Conservation (phyloP, 495 filamentous ascomycete genomes). For the Tetracladium marchalianum region DNA sequence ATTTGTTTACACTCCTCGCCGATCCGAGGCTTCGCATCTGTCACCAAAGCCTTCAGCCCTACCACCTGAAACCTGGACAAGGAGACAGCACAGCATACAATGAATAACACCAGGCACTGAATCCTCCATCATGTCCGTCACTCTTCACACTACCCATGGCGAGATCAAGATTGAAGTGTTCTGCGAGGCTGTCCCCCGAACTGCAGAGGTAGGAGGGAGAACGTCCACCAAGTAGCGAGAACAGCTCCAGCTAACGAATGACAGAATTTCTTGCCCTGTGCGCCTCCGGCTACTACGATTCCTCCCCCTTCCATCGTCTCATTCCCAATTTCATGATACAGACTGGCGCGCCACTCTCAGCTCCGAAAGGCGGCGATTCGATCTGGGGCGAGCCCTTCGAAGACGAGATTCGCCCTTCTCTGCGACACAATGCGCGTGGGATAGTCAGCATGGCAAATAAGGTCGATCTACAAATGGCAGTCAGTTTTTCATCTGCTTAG, state of each 20-base stretch:
- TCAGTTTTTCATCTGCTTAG: slow-evolving; percentile 90
- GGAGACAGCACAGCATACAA: background rate
- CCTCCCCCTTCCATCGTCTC: slow-evolving; percentile 82
- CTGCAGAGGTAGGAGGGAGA: slow-evolving; percentile 50
- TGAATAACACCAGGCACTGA: background rate
- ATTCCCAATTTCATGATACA: slow-evolving; percentile 91
- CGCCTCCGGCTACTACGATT: slow-evolving; percentile 77
- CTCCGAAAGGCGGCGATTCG: slow-evolving; percentile 70
- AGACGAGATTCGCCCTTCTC: slow-evolving; percentile 81
- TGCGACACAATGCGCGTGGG: slow-evolving; percentile 80
- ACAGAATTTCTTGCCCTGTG: slow-evolving; percentile 97
- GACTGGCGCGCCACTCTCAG: slow-evolving; percentile 54
- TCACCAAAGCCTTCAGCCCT: slow-evolving; percentile 6
- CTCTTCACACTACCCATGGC: slow-evolving; percentile 82
- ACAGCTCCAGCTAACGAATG: slow-evolving; percentile 5
- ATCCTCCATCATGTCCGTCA: slow-evolving; percentile 41
- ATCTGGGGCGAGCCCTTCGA: slow-evolving; percentile 81
- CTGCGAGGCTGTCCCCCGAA: slow-evolving; percentile 88
- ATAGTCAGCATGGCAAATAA: slow-evolving; percentile 90
- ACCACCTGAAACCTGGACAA: background rate
- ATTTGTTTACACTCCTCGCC: background rate
- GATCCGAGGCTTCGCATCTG: background rate
- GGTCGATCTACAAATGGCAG: slow-evolving; percentile 78
- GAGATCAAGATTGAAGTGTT: slow-evolving; percentile 95
- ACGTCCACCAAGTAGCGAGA: background rate